Conservation (phyloP, 257 asterid species). For the Leptodermis oblonga region DNA sequence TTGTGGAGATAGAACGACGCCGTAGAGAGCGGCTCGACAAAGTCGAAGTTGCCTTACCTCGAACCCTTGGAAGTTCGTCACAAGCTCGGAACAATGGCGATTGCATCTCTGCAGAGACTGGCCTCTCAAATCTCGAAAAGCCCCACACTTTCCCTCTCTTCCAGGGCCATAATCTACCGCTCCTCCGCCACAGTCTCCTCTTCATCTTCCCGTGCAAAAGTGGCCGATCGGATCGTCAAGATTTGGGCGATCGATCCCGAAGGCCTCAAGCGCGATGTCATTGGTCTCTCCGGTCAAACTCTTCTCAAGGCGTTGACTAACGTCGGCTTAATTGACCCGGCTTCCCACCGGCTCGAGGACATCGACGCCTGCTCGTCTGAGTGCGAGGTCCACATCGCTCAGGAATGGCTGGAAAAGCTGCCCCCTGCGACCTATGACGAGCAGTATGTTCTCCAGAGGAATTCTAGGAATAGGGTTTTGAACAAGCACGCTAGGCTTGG, state of each 20-base stretch:
- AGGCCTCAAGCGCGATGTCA: slow-evolving; percentile 53
- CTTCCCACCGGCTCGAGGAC: slow-evolving; percentile 87
- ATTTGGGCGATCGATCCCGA: slow-evolving; percentile 77
- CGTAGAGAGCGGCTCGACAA: neutral
- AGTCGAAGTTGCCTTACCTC: neutral
- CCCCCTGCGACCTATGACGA: slow-evolving; percentile 62
- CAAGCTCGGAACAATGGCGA: slow-evolving; percentile 25
- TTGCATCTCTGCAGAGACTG: slow-evolving; percentile 30
- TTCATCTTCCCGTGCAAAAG: slow-evolving; percentile 63
- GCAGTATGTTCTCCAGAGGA: slow-evolving; percentile 46
- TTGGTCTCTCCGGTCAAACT: slow-evolving; percentile 79
- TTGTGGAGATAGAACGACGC: neutral
- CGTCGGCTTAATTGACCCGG: slow-evolving; percentile 83
- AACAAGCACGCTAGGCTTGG: slow-evolving; percentile 46
- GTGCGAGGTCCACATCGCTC: slow-evolving; percentile 98
- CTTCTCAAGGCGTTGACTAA: slow-evolving; percentile 74
- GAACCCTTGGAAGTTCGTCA: slow-evolving; percentile 11
- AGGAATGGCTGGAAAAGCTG: slow-evolving; percentile 94
- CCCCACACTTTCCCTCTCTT: slow-evolving; percentile 26
- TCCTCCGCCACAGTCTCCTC: slow-evolving; percentile 27
- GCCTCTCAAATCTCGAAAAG: slow-evolving; percentile 31
- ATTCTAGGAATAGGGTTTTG: slow-evolving; percentile 51
- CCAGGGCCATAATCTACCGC: slow-evolving; percentile 24
- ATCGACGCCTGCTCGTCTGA: slow-evolving; percentile 96
- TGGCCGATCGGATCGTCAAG: slow-evolving; percentile 83